These are phyloP conservation scores for Sugiyamaella smithiae DNA, from an alignment of 805 yeast genomes.

Conservation along the genomic window DNA sequence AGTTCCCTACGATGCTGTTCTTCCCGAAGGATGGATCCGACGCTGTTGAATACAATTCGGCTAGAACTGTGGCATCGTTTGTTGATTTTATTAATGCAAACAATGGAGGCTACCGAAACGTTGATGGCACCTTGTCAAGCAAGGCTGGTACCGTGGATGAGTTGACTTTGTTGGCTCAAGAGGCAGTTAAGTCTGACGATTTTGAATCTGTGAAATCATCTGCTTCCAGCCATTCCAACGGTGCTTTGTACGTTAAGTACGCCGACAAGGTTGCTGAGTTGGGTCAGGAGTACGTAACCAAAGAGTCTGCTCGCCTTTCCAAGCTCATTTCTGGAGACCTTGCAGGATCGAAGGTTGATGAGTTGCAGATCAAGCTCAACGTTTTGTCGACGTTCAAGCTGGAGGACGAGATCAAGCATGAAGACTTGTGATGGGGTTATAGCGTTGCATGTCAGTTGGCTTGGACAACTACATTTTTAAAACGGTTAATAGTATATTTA, in stretches of 20 bases:
- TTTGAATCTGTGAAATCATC: constrained; percentile 26
- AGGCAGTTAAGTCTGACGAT: constrained; percentile 31
- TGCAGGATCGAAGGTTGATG: constrained; percentile 46
- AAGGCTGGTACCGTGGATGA: constrained; percentile 42
- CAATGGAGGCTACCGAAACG: constrained; percentile 41
- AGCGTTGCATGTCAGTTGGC: too few species aligned
- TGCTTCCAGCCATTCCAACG: constrained; percentile 4
- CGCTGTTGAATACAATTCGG: constrained; percentile 51
- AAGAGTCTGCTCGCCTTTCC: constrained; percentile 48
- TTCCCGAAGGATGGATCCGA: constrained; percentile 49
- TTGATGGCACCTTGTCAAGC: constrained; percentile 40
- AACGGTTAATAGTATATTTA: too few species aligned
- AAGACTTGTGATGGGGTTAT: neutral
- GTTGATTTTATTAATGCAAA: constrained; percentile 46
- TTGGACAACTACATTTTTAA: too few species aligned
- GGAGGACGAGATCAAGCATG: neutral
- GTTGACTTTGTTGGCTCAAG: constrained; percentile 33
- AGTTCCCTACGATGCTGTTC: constrained; percentile 55
- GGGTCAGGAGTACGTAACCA: constrained; percentile 38
- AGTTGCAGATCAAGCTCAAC: constrained; percentile 51
- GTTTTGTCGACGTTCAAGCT: constrained; percentile 39
- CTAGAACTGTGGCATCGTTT: constrained; percentile 49
- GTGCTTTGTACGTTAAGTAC: constrained; percentile 30
- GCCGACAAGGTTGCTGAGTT: constrained; percentile 30
- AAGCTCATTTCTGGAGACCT: constrained; percentile 42